Conservation (phyloP, 148 eudicot species). For the Hydrangea macrophylla region DNA sequence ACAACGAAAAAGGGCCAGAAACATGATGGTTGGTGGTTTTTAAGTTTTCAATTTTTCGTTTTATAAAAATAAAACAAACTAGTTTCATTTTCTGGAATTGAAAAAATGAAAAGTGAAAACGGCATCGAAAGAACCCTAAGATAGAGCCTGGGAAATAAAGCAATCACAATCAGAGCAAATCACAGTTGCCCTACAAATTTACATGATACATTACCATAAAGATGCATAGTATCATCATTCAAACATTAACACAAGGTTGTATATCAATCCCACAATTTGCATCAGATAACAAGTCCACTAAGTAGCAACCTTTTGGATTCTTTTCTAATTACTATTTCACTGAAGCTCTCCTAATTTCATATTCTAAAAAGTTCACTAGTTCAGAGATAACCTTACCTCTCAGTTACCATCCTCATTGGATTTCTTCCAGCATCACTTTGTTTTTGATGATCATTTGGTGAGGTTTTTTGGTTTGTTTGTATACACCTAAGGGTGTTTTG, state of each 20-base stretch:
- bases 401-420: conserved; percentile 64
- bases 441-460: no score
- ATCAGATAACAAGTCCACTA: conserved; percentile 10
- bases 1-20: no score
- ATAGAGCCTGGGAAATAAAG: no score
- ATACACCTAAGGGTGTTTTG: no score
- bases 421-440: no score
- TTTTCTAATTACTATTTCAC: conserved; percentile 3
- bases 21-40: no score
- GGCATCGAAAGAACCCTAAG: no score
- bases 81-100: no score
- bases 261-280: background rate
- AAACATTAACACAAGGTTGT: background rate
- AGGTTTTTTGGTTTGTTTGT: no score
- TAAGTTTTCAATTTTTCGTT: no score
- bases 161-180: background rate
- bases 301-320: background rate
- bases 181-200: conserved; percentile 8
- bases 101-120: no score
- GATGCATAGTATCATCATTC: conserved; percentile 8
- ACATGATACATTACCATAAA: conserved; percentile 13
- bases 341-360: conserved; percentile 9
- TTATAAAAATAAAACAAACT: no score
- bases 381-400: conserved; percentile 5
- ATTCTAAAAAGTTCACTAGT: background rate